Percentiles rank a stretch among this genome's conserved stretches.
Conservation (phyloP, 2,329 filamentous ascomycete species). For the Apiospora arundinis region DNA sequence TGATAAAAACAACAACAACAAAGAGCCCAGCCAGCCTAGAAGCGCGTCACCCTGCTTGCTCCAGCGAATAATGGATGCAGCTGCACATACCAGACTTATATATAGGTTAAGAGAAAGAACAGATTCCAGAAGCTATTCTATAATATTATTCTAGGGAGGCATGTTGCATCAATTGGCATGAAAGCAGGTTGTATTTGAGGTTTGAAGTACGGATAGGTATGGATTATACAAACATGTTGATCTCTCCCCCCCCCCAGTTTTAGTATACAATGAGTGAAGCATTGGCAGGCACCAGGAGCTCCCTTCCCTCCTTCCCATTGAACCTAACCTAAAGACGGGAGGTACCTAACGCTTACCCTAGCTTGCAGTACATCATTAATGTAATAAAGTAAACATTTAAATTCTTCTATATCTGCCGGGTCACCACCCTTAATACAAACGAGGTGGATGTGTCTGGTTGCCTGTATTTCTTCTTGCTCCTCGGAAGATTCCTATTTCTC, state of each 20-base stretch:
- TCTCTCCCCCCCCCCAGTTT: too few relatives aligned
- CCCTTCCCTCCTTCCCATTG: too few relatives aligned
- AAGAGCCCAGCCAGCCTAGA: background rate
- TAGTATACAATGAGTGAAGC: too few relatives aligned
- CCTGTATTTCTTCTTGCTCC: background rate
- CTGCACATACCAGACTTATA: background rate
- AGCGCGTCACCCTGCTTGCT: background rate
- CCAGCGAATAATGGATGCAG: background rate
- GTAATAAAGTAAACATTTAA: background rate
- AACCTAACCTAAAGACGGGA: too few relatives aligned
- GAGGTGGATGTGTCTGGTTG: background rate
- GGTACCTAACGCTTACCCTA: background rate
- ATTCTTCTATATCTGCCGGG: slow-evolving; percentile 12
- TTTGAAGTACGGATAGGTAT: too few relatives aligned
- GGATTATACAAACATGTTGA: too few relatives aligned
- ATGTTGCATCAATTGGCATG: too few relatives aligned
- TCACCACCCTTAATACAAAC: background rate
- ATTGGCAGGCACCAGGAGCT: too few relatives aligned
- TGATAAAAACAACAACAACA: background rate
- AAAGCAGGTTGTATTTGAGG: too few relatives aligned
- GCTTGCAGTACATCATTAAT: background rate
- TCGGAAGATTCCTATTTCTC: background rate
- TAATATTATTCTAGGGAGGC: too few relatives aligned
- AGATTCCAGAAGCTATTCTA: too few relatives aligned
- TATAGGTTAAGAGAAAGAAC: too few relatives aligned